These are phyloP conservation scores for Didymella exigua DNA, from an alignment of 2,329 filamentous ascomycete species.

Conservation along the genomic window DNA sequence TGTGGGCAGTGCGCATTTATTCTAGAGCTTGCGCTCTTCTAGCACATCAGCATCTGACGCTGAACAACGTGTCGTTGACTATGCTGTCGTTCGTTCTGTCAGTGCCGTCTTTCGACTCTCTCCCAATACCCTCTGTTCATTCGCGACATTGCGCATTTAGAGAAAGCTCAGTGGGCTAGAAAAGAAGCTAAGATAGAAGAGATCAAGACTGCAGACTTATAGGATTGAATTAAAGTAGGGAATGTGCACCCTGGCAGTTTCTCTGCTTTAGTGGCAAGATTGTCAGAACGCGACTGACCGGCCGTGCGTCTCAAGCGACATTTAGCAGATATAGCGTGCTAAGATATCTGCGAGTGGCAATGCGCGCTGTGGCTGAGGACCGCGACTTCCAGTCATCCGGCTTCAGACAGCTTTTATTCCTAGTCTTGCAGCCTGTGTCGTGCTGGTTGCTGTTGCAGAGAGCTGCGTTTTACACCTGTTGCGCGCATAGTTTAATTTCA, in stretches of 20 bases:
- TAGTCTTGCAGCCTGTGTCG: not conserved
- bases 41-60: constrained; percentile 3
- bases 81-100: constrained; percentile 9
- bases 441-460: too few relatives aligned
- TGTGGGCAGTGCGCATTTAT: constrained; percentile 9
- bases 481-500: too few relatives aligned
- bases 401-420: not conserved
- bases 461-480: too few relatives aligned
- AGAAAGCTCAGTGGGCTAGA: constrained; percentile 2
- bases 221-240: not conserved
- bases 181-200: constrained; percentile 14
- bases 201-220: not conserved
- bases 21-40: constrained; percentile 12
- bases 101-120: constrained; percentile 4
- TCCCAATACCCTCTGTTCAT: constrained; percentile 1
- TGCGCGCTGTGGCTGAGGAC: not conserved
- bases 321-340: not conserved
- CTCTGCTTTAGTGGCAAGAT: not conserved
- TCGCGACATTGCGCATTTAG: not conserved
- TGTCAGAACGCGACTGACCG: not conserved
- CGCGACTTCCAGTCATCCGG: not conserved
- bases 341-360: not conserved
- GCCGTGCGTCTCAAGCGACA: not conserved
- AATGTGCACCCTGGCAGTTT: too few relatives aligned
- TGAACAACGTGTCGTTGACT: not conserved